Evolutionary conservation across 2,329 filamentous ascomycete species (phyloP), one percentile per base, ranked within the genome.

Genomic region (Colletotrichum lupini): DNA sequence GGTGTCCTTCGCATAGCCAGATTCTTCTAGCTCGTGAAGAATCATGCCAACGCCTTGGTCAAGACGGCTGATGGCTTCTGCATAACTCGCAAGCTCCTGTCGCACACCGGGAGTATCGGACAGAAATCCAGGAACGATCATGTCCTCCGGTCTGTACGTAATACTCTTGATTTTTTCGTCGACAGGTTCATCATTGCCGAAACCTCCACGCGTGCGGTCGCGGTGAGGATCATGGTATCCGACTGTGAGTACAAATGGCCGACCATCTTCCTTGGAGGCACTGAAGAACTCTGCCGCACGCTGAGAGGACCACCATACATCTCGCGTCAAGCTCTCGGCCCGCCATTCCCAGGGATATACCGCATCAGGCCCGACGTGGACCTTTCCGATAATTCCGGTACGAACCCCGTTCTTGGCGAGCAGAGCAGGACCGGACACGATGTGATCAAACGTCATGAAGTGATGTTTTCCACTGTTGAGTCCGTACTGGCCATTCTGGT

Each of bases 401-500:
- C 42, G 42, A 19, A 49, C 42, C 16, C 42, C 42, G 8, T 49
- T 49, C 42, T 49, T 49, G 42, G 42, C 42, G 7, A 49, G 42
- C 42, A 49, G 42, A 22, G 42, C 19, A 49, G 42, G 42, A n/a
- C 42, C 42, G 7, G 42, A n/a, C 42, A 5, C 42, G 42, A 49
- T n/a, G 42, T 49, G 42, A n/a, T 49, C 42, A 19, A 49, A 49
- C 19, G 42, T 49, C 42, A 49, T 49, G 42, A 49, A 49, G 42
- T 49, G 42, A 19, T 49, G 42, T 8, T 49, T 49, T 3, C 42
- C 42, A 11, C 42, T 49, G 16, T 49, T 49, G 42, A 49, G 42
- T 49, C 86, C 86, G 61, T 87, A 87, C 71, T 85, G 82, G 1
- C 86, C 86, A 63, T 85, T 87, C 67, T 88, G 77, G 67, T 86